Evolutionary conservation across 371 early-diverging fungal genomes (phyloP).

Genomic region (Rhizopus arrhizus): DNA sequence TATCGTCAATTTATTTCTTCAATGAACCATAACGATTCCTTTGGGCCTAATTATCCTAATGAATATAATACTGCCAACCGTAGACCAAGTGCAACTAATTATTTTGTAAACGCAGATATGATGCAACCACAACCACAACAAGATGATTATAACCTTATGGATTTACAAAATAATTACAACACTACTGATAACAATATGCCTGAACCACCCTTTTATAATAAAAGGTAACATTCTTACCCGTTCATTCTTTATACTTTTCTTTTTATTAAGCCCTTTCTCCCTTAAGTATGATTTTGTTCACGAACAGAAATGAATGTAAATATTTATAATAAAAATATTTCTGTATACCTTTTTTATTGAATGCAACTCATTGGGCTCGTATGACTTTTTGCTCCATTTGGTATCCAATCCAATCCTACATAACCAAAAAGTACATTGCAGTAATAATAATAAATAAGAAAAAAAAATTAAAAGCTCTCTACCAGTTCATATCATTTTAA

Average conservation of each 20-base stretch:
- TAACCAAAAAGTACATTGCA: too few species aligned
- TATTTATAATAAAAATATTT: too few species aligned
- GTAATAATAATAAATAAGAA: too few species aligned
- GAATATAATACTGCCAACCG: not conserved
- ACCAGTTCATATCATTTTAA: too few species aligned
- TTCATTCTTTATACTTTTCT: too few species aligned
- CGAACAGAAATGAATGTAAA: too few species aligned
- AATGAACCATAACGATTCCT: not conserved
- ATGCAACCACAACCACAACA: not conserved
- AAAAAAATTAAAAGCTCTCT: too few species aligned
- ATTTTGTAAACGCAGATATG: not conserved
- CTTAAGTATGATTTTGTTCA: not conserved
- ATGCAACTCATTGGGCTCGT: too few species aligned
- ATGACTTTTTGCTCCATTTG: too few species aligned
- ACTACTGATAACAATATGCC: not conserved
- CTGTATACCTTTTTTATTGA: too few species aligned
- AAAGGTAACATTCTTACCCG: not conserved
- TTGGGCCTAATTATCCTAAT: too few species aligned
- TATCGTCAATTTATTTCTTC: not conserved
- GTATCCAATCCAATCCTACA: too few species aligned
- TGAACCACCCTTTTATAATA: slow-evolving; percentile 4
- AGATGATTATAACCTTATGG: slow-evolving; percentile 3
- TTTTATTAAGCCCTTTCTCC: not conserved
- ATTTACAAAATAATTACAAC: not conserved
- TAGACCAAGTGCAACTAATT: not conserved